phyloP scores from a whole-genome alignment of 2,329 filamentous ascomycete genomes.

The Penicillium sp. region DNA sequence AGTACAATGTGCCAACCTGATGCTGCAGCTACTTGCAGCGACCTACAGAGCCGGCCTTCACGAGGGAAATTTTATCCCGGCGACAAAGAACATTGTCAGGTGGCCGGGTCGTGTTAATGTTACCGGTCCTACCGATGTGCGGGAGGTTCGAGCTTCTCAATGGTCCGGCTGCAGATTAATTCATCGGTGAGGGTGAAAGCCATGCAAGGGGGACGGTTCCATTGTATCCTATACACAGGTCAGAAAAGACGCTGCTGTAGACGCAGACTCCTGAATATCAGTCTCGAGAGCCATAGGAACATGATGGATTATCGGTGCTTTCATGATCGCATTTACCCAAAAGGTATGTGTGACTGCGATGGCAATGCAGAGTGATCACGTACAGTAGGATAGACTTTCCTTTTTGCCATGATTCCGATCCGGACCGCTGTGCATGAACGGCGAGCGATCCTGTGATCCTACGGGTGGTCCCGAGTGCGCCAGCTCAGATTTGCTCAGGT shows the following conservation, averaged over 20 bases:
- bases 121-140: neutral
- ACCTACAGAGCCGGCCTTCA: conserved; percentile 3
- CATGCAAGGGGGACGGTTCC: conserved; percentile 17
- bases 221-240: conserved; percentile 15
- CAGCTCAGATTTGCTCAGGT: neutral
- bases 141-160: conserved; percentile 9
- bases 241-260: neutral
- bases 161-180: conserved; percentile 3
- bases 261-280: conserved; percentile 11
- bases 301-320: neutral
- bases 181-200: conserved; percentile 4
- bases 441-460: conserved; percentile 5
- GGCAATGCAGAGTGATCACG: conserved; percentile 18
- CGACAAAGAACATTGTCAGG: conserved; percentile 10
- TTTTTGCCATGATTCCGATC: conserved; percentile 17
- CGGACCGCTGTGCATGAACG: conserved; percentile 12
- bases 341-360: conserved; percentile 16
- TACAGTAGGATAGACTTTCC: conserved; percentile 7
- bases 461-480: conserved; percentile 8
- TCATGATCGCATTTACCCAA: neutral
- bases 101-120: neutral
- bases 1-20: neutral
- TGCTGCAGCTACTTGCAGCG: conserved; percentile 5
- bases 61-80: conserved; percentile 6
- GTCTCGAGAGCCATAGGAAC: neutral